Evolutionary conservation across 2,329 filamentous ascomycete genomes (phyloP).

Genomic region (Pseudocercospora ulei): DNA sequence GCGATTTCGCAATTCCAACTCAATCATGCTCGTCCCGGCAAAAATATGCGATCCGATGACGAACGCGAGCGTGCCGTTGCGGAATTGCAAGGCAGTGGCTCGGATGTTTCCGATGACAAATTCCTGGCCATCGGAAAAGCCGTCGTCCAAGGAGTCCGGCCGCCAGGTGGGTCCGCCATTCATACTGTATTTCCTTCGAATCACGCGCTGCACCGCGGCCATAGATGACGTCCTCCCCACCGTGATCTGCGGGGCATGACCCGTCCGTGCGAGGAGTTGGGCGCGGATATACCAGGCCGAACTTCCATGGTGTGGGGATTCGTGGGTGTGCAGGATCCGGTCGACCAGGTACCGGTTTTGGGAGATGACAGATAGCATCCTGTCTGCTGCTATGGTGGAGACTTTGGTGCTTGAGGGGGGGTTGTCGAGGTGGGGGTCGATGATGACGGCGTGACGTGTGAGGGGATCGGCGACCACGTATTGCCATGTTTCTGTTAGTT

Average conservation of each 20-base stretch:
- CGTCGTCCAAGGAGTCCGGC: slow-evolving; percentile 15
- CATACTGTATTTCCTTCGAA: slow-evolving; percentile 23
- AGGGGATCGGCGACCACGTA: slow-evolving; percentile 50
- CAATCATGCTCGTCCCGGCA: slow-evolving; percentile 15
- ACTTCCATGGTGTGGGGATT: slow-evolving; percentile 17
- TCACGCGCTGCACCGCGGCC: slow-evolving; percentile 21
- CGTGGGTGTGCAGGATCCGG: slow-evolving; percentile 23
- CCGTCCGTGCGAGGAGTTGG: slow-evolving; percentile 18
- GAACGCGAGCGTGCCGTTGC: slow-evolving; percentile 18
- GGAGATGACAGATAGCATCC: slow-evolving; percentile 16
- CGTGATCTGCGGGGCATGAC: slow-evolving; percentile 17
- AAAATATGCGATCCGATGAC: slow-evolving; percentile 22
- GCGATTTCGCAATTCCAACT: slow-evolving; percentile 16
- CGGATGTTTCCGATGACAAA: slow-evolving; percentile 19
- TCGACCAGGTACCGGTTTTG: slow-evolving; percentile 22
- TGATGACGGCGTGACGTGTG: slow-evolving; percentile 46
- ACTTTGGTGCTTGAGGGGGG: slow-evolving; percentile 27
- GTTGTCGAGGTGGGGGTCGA: slow-evolving; percentile 55
- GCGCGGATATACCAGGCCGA: slow-evolving; percentile 24
- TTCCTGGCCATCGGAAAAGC: slow-evolving; percentile 18
- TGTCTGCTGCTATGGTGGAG: slow-evolving; percentile 24
- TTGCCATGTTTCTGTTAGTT: slow-evolving; percentile 49
- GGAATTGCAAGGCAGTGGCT: slow-evolving; percentile 18
- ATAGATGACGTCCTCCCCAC: slow-evolving; percentile 18
- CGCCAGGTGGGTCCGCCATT: slow-evolving; percentile 17